phyloP scores from a whole-genome alignment of 495 filamentous ascomycete species.

The Aspergillus mulundensis region DNA sequence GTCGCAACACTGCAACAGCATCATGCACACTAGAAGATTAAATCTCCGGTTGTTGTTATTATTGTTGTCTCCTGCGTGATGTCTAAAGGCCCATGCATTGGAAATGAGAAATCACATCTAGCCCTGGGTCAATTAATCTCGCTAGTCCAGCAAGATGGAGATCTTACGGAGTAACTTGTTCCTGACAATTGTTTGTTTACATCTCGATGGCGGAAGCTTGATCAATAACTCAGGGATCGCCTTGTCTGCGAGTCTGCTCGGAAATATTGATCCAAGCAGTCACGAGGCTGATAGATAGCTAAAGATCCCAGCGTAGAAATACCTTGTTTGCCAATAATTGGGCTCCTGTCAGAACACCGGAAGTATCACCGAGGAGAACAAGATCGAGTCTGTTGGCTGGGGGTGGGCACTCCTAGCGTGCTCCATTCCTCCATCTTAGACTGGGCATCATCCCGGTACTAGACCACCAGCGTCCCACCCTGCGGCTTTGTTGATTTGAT shows the following conservation, averaged over 20 bases:
- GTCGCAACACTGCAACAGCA: conserved; percentile 1
- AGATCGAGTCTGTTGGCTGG: conserved; percentile 16
- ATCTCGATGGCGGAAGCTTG: background rate
- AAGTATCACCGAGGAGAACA: conserved; percentile 7
- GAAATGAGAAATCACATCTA: conserved; percentile 7
- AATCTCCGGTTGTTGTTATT: background rate
- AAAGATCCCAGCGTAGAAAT: background rate
- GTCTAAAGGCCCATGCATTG: conserved; percentile 3
- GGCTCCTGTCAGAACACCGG: background rate
- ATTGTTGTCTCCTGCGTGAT: background rate
- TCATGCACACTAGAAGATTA: conserved; percentile 13
- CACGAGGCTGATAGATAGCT: background rate
- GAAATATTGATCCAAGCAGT: background rate
- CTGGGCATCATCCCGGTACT: background rate
- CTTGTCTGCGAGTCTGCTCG: background rate
- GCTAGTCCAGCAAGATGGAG: background rate
- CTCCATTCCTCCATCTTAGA: conserved; percentile 17
- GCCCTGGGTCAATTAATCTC: conserved; percentile 3
- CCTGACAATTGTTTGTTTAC: conserved; percentile 2
- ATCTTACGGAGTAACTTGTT: background rate
- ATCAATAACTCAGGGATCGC: background rate
- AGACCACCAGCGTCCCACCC: conserved; percentile 14
- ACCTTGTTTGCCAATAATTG: conserved; percentile 3
- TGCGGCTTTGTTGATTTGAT: conserved; percentile 24
- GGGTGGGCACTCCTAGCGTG: conserved; percentile 27